Percentiles rank a stretch among this genome's conserved stretches.
These are phyloP conservation scores for Exserohilum turcica DNA, from an alignment of 2,329 filamentous ascomycete genomes.

Conservation along the genomic window DNA sequence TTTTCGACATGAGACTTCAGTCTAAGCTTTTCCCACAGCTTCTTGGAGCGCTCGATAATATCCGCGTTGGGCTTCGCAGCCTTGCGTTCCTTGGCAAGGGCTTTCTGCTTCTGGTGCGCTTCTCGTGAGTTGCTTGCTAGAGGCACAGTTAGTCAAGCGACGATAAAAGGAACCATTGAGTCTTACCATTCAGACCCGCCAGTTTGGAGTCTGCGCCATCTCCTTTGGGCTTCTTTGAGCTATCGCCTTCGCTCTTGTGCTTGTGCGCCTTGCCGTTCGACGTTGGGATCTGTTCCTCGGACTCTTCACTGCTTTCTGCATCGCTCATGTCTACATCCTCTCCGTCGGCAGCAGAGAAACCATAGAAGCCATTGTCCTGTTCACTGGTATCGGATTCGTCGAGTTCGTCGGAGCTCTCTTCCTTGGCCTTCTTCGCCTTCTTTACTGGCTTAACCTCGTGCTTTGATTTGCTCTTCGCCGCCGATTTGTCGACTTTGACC, in stretches of 20 bases:
- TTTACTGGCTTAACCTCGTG: constrained; percentile 35
- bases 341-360: constrained; percentile 40
- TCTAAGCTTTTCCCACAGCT: constrained; percentile 93
- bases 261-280: constrained; percentile 28
- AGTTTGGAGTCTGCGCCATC: constrained; percentile 29
- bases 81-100: constrained; percentile 84
- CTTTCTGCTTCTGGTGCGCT: constrained; percentile 91
- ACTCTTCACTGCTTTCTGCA: constrained; percentile 23
- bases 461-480: constrained; percentile 34
- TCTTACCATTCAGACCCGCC: constrained; percentile 37
- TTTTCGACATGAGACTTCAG: constrained; percentile 91
- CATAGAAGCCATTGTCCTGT: constrained; percentile 44
- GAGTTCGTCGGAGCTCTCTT: constrained; percentile 37
- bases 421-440: constrained; percentile 37
- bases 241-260: constrained; percentile 31
- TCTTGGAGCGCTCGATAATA: constrained; percentile 85
- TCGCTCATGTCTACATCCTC: constrained; percentile 33
- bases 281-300: constrained; percentile 5
- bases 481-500: constrained; percentile 42
- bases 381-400: constrained; percentile 47
- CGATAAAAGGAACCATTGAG: not conserved
- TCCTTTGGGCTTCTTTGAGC: constrained; percentile 25
- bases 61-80: constrained; percentile 92
- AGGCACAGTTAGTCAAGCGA: constrained; percentile 16
- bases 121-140: constrained; percentile 76